Conservation (phyloP, 371 early-diverging fungal species). For the Mortierella sp. region DNA sequence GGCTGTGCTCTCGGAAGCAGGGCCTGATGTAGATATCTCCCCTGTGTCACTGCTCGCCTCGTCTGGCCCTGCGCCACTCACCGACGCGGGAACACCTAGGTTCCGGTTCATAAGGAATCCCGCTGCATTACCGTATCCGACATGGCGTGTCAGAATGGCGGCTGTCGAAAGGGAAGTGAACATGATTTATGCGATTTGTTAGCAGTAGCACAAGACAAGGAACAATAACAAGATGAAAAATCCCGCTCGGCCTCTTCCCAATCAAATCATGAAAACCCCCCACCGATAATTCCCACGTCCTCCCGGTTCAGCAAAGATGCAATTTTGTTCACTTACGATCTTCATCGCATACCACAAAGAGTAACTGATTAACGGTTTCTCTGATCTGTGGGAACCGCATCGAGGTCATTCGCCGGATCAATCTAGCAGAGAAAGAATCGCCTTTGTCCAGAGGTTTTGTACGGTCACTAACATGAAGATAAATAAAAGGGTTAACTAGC, state of each 20-base stretch:
- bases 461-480: conserved; percentile 69
- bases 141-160: conserved; percentile 73
- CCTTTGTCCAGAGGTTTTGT: conserved; percentile 80
- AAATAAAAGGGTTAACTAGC: background rate
- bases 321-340: conserved; percentile 75
- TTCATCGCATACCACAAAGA: conserved; percentile 82
- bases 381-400: conserved; percentile 71
- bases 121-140: conserved; percentile 94
- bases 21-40: conserved; percentile 1
- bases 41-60: conserved; percentile 9
- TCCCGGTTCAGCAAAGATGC: too few relatives aligned
- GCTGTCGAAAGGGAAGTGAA: conserved; percentile 64
- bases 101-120: conserved; percentile 85
- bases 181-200: background rate
- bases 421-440: conserved; percentile 64
- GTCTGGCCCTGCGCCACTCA: conserved; percentile 25
- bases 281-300: background rate
- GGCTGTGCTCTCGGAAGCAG: conserved; percentile 2
- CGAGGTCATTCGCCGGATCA: conserved; percentile 84
- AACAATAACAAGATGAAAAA: too few relatives aligned
- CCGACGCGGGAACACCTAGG: conserved; percentile 59
- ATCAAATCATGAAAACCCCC: too few relatives aligned
- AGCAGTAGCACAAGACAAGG: too few relatives aligned
- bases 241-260: too few relatives aligned
- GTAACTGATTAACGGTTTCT: conserved; percentile 76